Base-by-base conservation (phyloP, 1,139 yeast genomes). In the Pichia sp. region DNA sequence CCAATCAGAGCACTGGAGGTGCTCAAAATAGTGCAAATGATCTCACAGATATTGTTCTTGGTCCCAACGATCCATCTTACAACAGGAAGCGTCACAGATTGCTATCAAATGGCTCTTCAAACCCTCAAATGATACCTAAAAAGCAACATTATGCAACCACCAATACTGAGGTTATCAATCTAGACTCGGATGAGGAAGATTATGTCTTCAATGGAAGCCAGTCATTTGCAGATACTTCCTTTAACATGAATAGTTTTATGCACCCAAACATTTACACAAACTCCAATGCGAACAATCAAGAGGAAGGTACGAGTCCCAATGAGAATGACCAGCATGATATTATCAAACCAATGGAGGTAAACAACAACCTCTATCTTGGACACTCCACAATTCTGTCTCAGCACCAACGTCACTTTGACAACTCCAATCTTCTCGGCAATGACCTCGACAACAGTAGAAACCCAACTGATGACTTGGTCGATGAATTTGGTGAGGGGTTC, bases 131-230 rank as follows among this genome's bases (percentile, higher is more conserved):
- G 18, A 22, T 39, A 25, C 38, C 39, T 7, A 39, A 42, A 27
- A 37, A 34, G 21, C 43, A 32, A 13, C 40, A 36, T 24, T 35
- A 21, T 15, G 19, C 33, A n/a, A 27, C 33, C 24, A 14, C 32
- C 9, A 25, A 34, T 17, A 36, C 38, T 12, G 59, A 49, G 41
- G 51, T 61, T 2, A 53, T 62, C 22, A 52, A 59, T 22, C 41
- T 63, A 30, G 67, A 62, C 37, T 62, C 67, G 1, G 69, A 64
- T 29, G 61, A 63, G 15, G 67, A 63, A n/a, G 58, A 58, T 23
- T 51, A 58, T 30, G 55, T 54, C 14, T 62, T 58, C 30, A 62
- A 40, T 19, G 22, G 23, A 10, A 19, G 18, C 24, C 32, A 18
- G 25, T n/a, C 14, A 21, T 22, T 22, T 27, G 14, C n/a, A 8